Conservation (phyloP, 164 flowering plant genomes). For the Stephania japonica region DNA sequence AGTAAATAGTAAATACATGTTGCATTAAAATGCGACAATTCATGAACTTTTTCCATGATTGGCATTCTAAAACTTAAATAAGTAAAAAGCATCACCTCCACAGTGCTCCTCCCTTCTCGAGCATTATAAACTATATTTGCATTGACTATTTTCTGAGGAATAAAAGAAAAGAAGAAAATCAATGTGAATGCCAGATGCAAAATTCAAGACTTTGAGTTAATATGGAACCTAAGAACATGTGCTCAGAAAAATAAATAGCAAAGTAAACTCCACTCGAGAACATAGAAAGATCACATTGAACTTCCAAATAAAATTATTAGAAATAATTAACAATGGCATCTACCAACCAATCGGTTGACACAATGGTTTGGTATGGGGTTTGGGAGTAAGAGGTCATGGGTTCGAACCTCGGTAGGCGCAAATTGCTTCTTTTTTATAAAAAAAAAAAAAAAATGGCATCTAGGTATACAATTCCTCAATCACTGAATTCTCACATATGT, state of each 20-base stretch:
- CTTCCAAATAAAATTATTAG: background rate
- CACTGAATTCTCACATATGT: background rate
- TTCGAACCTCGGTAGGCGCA: too few species aligned
- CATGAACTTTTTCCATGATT: background rate
- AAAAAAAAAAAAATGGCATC: too few species aligned
- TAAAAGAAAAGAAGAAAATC: background rate
- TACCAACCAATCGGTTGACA: too few species aligned
- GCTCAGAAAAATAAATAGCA: background rate
- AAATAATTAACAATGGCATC: too few species aligned
- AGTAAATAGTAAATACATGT: background rate
- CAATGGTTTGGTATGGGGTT: too few species aligned
- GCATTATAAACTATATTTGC: constrained; percentile 69
- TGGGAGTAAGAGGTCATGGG: too few species aligned
- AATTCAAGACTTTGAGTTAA: background rate
- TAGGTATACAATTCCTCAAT: background rate
- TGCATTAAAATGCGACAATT: background rate
- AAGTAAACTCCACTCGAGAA: background rate
- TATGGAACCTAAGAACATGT: background rate
- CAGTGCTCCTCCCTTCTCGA: constrained; percentile 75
- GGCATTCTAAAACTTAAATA: background rate
- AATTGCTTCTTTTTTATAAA: too few species aligned
- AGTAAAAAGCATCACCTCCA: constrained; percentile 45
- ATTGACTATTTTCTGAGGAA: constrained; percentile 66
- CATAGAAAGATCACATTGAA: background rate
- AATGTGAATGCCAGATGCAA: background rate